Conservation (phyloP, 2,329 filamentous ascomycete species). For the Tolypocladium endophyticum region DNA sequence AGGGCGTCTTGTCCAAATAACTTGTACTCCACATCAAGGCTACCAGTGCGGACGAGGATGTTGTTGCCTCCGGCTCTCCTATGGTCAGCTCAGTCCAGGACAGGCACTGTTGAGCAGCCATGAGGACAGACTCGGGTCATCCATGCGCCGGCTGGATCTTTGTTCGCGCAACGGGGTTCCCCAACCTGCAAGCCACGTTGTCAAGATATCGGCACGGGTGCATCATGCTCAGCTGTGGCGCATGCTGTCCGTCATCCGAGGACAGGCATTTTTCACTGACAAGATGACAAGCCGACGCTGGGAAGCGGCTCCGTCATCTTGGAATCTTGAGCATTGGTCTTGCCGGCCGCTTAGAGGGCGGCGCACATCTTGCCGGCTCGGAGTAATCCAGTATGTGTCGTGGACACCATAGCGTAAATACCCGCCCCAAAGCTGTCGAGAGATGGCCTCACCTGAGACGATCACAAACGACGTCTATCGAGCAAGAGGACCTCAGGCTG, state of each 20-base stretch:
- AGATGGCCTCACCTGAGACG: neutral
- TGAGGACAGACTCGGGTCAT: neutral
- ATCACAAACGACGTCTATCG: neutral
- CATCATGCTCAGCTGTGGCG: neutral
- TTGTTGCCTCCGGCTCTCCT: neutral
- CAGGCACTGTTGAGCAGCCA: neutral
- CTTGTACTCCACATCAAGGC: neutral
- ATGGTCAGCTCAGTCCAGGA: neutral
- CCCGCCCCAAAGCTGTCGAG: neutral
- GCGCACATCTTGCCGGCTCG: neutral
- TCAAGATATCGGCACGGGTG: neutral
- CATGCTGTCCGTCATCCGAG: neutral
- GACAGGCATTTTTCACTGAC: neutral
- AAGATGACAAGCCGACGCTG: neutral
- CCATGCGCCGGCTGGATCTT: neutral
- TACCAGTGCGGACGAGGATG: neutral
- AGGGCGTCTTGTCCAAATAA: neutral
- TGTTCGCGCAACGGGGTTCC: neutral
- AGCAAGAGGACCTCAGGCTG: neutral
- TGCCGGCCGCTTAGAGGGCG: neutral
- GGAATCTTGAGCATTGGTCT: too few species aligned
- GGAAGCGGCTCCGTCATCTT: neutral
- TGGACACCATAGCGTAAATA: neutral
- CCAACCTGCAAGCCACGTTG: neutral
- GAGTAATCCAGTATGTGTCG: neutral